These are phyloP conservation scores for Gastrolobium bilobum DNA, from an alignment of 306 rosid genomes.

Conservation along the genomic window DNA sequence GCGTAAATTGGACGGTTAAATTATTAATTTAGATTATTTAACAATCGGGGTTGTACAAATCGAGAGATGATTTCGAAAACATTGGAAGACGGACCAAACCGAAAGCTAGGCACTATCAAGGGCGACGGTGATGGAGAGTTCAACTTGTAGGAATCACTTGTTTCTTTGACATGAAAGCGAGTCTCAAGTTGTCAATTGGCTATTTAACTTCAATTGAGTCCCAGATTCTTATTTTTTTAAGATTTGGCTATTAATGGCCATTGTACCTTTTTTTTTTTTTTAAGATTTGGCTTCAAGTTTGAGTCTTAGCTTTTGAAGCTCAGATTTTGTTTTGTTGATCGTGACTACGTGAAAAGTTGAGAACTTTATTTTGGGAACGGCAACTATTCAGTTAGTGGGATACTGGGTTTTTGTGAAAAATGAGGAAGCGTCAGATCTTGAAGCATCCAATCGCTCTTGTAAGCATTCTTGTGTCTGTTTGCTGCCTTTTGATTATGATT, in stretches of 20 bases:
- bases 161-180: background rate
- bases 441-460: slow-evolving; percentile 65
- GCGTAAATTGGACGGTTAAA: no score
- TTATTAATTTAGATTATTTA: background rate
- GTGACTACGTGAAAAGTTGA: slow-evolving; percentile 2
- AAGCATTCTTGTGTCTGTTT: slow-evolving; percentile 55
- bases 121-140: background rate
- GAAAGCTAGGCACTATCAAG: background rate
- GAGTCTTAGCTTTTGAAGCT: background rate
- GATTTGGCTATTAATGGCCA: background rate
- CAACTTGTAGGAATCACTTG: background rate
- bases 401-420: slow-evolving; percentile 31
- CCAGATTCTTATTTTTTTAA: background rate
- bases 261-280: slow-evolving; percentile 1
- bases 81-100: background rate
- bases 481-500: slow-evolving; percentile 57
- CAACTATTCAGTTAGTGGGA: background rate
- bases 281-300: background rate
- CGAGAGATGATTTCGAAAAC: background rate
- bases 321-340: background rate
- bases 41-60: background rate
- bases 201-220: background rate
- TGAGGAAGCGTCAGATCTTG: slow-evolving; percentile 57
- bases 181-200: background rate
- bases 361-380: slow-evolving; percentile 3